Percentiles rank a stretch among this genome's conserved stretches.
These are phyloP conservation scores for Curvularia hawaiiensis DNA, from an alignment of 2,329 filamentous ascomycete species.

Conservation along the genomic window DNA sequence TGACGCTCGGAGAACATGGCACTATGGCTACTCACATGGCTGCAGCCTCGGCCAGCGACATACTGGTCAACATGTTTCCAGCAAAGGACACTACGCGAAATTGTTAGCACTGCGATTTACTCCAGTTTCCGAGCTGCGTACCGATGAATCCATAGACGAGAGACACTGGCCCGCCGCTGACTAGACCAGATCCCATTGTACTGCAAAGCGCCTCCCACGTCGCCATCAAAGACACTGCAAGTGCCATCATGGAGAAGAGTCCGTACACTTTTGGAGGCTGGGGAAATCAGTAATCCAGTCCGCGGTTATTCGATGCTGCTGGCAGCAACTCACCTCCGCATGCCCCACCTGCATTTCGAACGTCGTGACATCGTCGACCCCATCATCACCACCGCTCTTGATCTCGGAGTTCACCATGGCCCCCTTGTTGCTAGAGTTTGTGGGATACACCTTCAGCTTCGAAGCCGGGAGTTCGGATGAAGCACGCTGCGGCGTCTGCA, in stretches of 20 bases:
- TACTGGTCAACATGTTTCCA: conserved; percentile 8
- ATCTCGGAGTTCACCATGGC: neutral
- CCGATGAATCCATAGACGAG: conserved; percentile 12
- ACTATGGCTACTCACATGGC: conserved; percentile 6
- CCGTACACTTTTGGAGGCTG: conserved; percentile 9
- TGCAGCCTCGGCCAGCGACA: conserved; percentile 10
- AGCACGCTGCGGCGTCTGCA: neutral
- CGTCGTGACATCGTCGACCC: neutral
- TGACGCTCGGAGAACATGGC: neutral
- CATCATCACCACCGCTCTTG: neutral
- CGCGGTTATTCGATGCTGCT: neutral
- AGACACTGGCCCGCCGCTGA: conserved; percentile 12
- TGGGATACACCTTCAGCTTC: neutral
- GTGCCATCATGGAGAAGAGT: conserved; percentile 9
- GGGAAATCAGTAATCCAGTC: conserved; percentile 7
- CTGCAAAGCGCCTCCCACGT: conserved; percentile 14
- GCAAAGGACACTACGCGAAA: conserved; percentile 1
- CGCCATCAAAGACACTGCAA: conserved; percentile 11
- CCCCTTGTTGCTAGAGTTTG: neutral
- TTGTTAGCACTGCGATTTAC: neutral
- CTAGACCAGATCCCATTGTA: conserved; percentile 14
- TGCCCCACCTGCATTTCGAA: neutral
- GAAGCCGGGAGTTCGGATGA: neutral
- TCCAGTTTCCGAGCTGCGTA: neutral
- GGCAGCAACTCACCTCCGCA: neutral